phyloP scores from a whole-genome alignment of 1,284 basidiomycete species.

The Melampsora americana region DNA sequence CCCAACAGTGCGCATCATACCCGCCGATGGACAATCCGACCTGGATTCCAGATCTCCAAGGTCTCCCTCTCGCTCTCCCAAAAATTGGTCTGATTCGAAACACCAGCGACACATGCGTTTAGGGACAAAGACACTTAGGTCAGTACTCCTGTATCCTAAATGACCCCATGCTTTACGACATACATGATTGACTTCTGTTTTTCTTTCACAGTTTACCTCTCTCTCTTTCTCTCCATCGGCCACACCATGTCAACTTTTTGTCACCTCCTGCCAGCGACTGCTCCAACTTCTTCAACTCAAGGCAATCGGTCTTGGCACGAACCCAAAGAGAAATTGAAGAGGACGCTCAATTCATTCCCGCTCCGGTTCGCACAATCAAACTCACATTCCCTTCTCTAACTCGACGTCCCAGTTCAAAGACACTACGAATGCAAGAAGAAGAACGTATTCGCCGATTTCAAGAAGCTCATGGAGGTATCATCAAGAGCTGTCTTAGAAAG shows the following conservation, averaged over 20 bases:
- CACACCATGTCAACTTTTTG: neutral
- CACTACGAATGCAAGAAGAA: conserved; percentile 15
- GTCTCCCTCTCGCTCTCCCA: neutral
- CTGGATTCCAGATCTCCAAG: neutral
- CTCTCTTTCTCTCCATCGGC: neutral
- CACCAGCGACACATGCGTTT: neutral
- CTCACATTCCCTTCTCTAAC: conserved; percentile 23
- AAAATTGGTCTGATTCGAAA: neutral
- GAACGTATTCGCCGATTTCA: conserved; percentile 5
- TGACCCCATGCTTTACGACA: too few relatives aligned
- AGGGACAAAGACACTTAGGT: neutral
- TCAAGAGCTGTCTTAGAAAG: neutral
- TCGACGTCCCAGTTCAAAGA: conserved; percentile 12
- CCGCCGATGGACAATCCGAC: neutral
- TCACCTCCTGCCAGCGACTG: neutral
- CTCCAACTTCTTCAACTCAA: neutral
- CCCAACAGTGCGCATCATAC: too few relatives aligned
- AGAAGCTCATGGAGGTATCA: neutral
- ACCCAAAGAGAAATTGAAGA: conserved; percentile 26
- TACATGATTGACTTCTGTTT: neutral
- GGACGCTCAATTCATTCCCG: conserved; percentile 37
- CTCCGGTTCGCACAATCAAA: conserved; percentile 18
- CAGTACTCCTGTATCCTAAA: neutral
- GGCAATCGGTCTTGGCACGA: neutral
- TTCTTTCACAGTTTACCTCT: neutral